Evolutionary conservation across 441 rosid species (phyloP).

Genomic region (Raphanus hybrid): DNA sequence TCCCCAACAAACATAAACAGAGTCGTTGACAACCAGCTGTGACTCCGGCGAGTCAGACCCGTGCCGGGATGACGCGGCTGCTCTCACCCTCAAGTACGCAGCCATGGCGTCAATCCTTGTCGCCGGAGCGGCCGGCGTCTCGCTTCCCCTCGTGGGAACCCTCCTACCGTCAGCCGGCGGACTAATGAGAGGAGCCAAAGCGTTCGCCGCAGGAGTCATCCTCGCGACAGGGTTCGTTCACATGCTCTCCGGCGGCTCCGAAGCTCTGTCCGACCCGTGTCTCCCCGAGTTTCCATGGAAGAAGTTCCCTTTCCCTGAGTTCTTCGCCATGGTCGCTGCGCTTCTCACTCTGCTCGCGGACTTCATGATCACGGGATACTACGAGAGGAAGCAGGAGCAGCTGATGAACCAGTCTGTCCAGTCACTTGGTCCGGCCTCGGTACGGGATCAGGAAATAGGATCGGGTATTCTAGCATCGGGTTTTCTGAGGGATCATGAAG

Average conservation of each 20-base stretch:
- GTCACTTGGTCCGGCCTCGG: slow-evolving; percentile 35
- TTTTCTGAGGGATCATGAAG: slow-evolving; percentile 51
- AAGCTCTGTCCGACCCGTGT: slow-evolving; percentile 68
- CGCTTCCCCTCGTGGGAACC: slow-evolving; percentile 72
- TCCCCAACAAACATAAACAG: slow-evolving; percentile 32
- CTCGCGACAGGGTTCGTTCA: slow-evolving; percentile 95
- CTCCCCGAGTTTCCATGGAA: slow-evolving; percentile 78
- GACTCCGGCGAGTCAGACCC: slow-evolving; percentile 49
- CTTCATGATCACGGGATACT: slow-evolving; percentile 83
- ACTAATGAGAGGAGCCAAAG: slow-evolving; percentile 78
- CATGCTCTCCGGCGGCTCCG: slow-evolving; percentile 72
- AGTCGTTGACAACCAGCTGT: slow-evolving; percentile 47
- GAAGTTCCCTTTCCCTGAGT: slow-evolving; percentile 82
- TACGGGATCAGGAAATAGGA: slow-evolving; percentile 6
- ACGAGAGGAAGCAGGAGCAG: slow-evolving; percentile 73
- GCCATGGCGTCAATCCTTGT: slow-evolving; percentile 82
- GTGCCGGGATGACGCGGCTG: slow-evolving; percentile 64
- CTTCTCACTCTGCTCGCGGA: slow-evolving; percentile 77
- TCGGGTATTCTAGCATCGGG: slow-evolving; percentile 39
- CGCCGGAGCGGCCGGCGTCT: slow-evolving; percentile 64
- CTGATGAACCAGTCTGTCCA: slow-evolving; percentile 50
- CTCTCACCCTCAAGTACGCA: slow-evolving; percentile 59
- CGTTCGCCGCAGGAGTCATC: slow-evolving; percentile 93
- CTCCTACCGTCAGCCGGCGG: slow-evolving; percentile 61
- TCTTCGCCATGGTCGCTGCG: slow-evolving; percentile 85